These are phyloP conservation scores for Rhamnella rubrinervis DNA, from an alignment of 331 rosid genomes.

Conservation along the genomic window DNA sequence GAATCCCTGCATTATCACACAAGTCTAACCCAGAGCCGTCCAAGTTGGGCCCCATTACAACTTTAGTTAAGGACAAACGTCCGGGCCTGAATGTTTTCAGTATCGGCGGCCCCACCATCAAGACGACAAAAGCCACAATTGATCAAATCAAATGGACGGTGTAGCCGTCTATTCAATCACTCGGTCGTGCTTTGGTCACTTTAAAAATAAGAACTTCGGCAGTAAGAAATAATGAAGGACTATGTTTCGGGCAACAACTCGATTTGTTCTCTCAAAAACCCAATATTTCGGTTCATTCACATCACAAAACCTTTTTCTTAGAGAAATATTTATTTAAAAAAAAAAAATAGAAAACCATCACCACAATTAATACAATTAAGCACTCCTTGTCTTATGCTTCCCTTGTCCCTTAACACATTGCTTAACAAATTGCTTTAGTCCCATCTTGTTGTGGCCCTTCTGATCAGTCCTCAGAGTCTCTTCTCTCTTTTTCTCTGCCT, in stretches of 20 bases:
- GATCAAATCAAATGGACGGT: slow-evolving; percentile 3
- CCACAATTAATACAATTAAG: neutral
- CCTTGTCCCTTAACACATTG: slow-evolving; percentile 36
- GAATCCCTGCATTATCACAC: too few relatives aligned
- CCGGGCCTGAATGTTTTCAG: too few relatives aligned
- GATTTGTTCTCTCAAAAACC: too few relatives aligned
- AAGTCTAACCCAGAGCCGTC: too few relatives aligned
- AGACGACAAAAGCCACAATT: neutral
- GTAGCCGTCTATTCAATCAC: neutral
- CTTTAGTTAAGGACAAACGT: too few relatives aligned
- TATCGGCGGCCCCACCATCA: too few relatives aligned
- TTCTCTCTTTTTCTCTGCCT: slow-evolving; percentile 20
- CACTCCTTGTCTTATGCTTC: slow-evolving; percentile 3
- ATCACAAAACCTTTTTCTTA: too few relatives aligned
- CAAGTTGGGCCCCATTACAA: too few relatives aligned
- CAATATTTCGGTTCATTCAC: too few relatives aligned
- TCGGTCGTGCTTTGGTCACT: neutral
- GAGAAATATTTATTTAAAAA: too few relatives aligned
- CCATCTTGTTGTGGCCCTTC: slow-evolving; percentile 37
- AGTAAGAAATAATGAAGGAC: neutral
- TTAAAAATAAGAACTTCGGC: too few relatives aligned
- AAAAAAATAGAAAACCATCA: neutral
- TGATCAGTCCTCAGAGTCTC: neutral
- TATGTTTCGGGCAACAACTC: too few relatives aligned
- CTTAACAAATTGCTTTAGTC: slow-evolving; percentile 46